Evolutionary conservation across 2,329 filamentous ascomycete genomes (phyloP).

Genomic region (Penicillium oxalicum): DNA sequence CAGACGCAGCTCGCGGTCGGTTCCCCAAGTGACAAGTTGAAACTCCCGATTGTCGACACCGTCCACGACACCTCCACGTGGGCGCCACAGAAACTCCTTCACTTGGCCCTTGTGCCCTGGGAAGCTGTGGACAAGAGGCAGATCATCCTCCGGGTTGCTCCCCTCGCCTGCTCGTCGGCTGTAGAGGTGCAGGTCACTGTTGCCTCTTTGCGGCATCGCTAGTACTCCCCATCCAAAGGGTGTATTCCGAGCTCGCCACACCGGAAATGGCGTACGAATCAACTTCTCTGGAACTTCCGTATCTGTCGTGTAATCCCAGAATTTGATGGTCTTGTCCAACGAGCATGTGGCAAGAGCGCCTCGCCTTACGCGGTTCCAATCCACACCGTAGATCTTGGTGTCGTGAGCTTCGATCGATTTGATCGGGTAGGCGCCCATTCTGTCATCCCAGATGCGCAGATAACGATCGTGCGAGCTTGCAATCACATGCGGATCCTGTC

Average conservation of each 20-base stretch:
- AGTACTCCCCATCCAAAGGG: constrained; percentile 81
- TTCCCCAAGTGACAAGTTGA: constrained; percentile 87
- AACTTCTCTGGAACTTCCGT: constrained; percentile 65
- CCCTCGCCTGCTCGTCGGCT: constrained; percentile 53
- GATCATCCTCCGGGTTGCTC: constrained; percentile 28
- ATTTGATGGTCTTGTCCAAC: constrained; percentile 84
- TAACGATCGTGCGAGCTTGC: constrained; percentile 87
- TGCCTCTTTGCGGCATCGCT: constrained; percentile 87
- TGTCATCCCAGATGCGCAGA: constrained; percentile 84
- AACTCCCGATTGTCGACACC: constrained; percentile 80
- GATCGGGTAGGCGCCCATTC: constrained; percentile 70
- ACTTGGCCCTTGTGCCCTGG: constrained; percentile 58
- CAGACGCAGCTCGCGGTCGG: constrained; percentile 74
- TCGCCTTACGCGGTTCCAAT: constrained; percentile 77
- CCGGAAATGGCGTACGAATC: constrained; percentile 75
- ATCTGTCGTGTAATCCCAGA: constrained; percentile 73
- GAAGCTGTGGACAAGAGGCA: constrained; percentile 47
- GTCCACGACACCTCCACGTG: constrained; percentile 62
- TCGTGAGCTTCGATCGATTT: constrained; percentile 80
- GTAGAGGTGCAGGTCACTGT: constrained; percentile 78
- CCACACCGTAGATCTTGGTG: constrained; percentile 91
- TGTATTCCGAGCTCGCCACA: constrained; percentile 86
- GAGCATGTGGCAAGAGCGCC: constrained; percentile 80
- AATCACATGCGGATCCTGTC: constrained; percentile 76
- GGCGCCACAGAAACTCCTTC: constrained; percentile 88